Base-by-base conservation (phyloP, 108 stramenopile species). In the Fragilariopsis cylindrus region DNA sequence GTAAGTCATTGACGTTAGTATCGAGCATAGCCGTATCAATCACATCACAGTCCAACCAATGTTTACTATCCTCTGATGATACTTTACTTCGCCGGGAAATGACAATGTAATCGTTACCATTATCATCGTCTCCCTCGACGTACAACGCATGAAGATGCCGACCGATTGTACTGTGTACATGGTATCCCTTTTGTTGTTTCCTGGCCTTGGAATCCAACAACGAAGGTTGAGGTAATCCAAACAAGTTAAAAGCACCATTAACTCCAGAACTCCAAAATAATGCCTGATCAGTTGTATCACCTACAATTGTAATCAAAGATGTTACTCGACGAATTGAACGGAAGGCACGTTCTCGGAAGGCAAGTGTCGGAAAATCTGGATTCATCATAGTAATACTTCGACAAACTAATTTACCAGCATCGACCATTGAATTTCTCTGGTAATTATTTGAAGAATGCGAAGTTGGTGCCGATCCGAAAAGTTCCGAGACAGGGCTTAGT, bases 21-120 rank as follows among this genome's bases (percentile, higher is more conserved):
- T 85, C 84, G 39, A 85, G 72, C 47, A 67, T 75, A 8, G 84
- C 82, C 4, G 81, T 85, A 47, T 85, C 84, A 44, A 85, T 85
- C 30, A 76, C 84, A 72, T 85, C 84, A 30, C 30, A 30, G 30
- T 30, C 30, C 11, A 77, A 30, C 30, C 30, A 30, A 30, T 30
- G 30, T 30, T 30, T 57, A 70, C 81, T 80, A 12, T 30, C 30
- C 30, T 30, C 30, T 30, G 30, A 30, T 30, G 30, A 30, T 30
- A 30, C 30, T 30, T 30, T 30, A 30, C 30, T 30, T 30, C 30
- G 30, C 30, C 30, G 30, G 30, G 30, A 30, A 30, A 0, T 30
- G 30, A 30, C 30, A 2, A 30, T 30, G 30, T 30, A 30, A 30
- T 30, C 30, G 30, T 30, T 30, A 30, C 30, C 30, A 30, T 30